Conservation (phyloP, 2,329 filamentous ascomycete species). For the Aspergillus spinulosporus region DNA sequence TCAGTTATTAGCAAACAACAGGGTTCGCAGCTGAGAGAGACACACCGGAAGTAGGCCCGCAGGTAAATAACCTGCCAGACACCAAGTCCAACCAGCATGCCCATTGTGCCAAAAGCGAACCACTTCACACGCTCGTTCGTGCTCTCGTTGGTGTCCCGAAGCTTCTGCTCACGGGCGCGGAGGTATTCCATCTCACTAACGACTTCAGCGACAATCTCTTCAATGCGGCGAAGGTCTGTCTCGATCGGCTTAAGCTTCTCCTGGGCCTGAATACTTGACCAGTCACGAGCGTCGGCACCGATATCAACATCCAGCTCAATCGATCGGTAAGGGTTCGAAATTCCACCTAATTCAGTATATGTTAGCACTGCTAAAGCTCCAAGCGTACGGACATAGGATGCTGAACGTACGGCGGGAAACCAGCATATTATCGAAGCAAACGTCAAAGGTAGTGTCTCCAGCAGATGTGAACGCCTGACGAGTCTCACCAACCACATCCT, state of each 20-base stretch:
- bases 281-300: conserved; percentile 95
- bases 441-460: conserved; percentile 87
- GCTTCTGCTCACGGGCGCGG: conserved; percentile 82
- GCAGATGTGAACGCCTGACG: conserved; percentile 93
- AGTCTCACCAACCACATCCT: conserved; percentile 90
- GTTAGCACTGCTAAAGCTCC: conserved; percentile 2
- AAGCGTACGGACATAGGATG: background rate
- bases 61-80: conserved; percentile 98
- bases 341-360: conserved; percentile 30
- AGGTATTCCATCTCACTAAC: conserved; percentile 97
- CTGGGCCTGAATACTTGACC: conserved; percentile 90
- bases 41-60: conserved; percentile 88
- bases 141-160: conserved; percentile 98
- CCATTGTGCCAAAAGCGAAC: conserved; percentile 94
- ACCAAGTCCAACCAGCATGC: conserved; percentile 83
- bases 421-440: conserved; percentile 89
- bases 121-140: conserved; percentile 98
- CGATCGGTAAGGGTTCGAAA: conserved; percentile 61
- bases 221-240: conserved; percentile 87
- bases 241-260: conserved; percentile 99
- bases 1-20: background rate
- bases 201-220: conserved; percentile 85
- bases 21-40: conserved; percentile 9
- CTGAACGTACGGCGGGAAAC: conserved; percentile 61
- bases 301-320: conserved; percentile 95